Percentiles rank a stretch among this genome's conserved stretches.
These are phyloP conservation scores for Cardamine resedifolia DNA, from an alignment of 345 rosid genomes.

Conservation along the genomic window DNA sequence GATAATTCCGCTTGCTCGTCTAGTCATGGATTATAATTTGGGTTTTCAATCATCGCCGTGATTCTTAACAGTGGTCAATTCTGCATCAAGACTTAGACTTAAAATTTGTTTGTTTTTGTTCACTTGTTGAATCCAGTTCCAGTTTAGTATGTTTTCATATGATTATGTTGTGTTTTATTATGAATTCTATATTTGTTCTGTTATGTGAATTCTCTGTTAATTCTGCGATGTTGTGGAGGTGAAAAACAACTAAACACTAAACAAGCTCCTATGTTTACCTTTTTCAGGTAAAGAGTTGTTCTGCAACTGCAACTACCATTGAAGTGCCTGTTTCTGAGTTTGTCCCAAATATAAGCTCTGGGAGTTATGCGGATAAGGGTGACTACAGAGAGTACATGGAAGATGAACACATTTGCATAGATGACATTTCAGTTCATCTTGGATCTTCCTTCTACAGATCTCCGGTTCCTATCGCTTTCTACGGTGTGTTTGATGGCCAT, in stretches of 20 bases:
- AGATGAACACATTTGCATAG: constrained; percentile 78
- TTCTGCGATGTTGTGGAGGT: neutral
- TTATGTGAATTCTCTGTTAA: neutral
- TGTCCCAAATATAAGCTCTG: constrained; percentile 62
- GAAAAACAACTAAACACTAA: neutral
- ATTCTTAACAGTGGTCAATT: constrained; percentile 21
- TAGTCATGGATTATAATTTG: no score
- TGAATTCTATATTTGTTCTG: neutral
- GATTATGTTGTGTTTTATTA: neutral
- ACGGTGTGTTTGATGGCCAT: constrained; percentile 93
- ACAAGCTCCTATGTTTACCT: constrained; percentile 1
- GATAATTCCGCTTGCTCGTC: neutral
- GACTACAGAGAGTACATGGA: constrained; percentile 57
- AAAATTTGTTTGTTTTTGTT: neutral
- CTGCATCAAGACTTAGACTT: constrained; percentile 5
- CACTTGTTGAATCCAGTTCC: neutral
- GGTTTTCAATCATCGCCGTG: no score
- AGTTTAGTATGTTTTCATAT: neutral
- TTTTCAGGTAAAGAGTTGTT: constrained; percentile 31
- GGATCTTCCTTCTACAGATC: constrained; percentile 41
- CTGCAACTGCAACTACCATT: neutral
- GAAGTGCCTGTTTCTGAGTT: constrained; percentile 36
- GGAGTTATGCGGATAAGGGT: constrained; percentile 88
- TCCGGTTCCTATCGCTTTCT: constrained; percentile 56
- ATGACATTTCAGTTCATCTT: constrained; percentile 57